Evolutionary conservation across 495 filamentous ascomycete species (phyloP), one percentile per base, ranked within the genome.

Genomic region (Tricharina praecox): DNA sequence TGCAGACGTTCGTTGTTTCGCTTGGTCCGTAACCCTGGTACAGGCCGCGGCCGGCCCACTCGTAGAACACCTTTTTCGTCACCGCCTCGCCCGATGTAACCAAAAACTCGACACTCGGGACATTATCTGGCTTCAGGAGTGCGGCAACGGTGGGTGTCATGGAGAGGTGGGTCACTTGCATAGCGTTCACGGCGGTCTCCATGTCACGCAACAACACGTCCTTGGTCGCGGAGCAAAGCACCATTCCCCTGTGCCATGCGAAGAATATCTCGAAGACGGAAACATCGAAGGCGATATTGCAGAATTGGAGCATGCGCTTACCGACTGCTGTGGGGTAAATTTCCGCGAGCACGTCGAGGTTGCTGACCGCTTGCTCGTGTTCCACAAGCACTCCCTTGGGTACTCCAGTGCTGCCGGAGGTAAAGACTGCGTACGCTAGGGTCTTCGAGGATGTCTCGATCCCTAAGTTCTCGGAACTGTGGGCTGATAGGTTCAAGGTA

Each of bases 241-340:
- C 76, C 63, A 83, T 77, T n/a, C 79, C 80, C 26, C 67, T 67
- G 19, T 69, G 69, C 82, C 79, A 86, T 8, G 82, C 62, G 49
- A 81, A 85, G 54, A 87, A 84, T 13, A 85, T 78, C 51, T 86
- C 83, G 52, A 85, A 84, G 1, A 88, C 78, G 1, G 79, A 84
- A 15, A 83, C 76, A 57, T 83, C 78, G 54, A 84, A 87, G 13
- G 74, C 75, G 56, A 81, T 75, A 0, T 78, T 81, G 52, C 76
- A 84, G 7, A 79, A 73, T 54, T 85, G 82, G 2, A 92, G 62
- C 19, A 86, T 61, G 23, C 71, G 69, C 0, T 75, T 67, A 3
- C 58, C 56, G 2, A 55, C 46, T 0, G 53, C 47, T 0, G 64
- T 60, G 1, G 78, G 75, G 58, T 85, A 88, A 1, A 79, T 64